Evolutionary conservation across 345 rosid genomes (phyloP).

Genomic region (Gossypium thurberi): DNA sequence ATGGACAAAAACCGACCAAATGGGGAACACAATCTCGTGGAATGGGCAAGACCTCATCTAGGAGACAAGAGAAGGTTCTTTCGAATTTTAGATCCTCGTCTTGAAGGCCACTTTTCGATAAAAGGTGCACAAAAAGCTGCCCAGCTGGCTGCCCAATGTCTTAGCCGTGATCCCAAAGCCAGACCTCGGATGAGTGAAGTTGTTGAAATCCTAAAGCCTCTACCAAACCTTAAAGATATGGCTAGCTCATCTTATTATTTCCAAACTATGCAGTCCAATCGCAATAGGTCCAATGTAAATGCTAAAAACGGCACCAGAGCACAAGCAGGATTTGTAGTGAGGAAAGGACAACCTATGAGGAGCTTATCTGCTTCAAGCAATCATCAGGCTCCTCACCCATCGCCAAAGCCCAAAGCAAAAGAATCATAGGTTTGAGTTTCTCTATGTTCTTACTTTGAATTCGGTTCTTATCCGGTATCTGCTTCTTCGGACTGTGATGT

Average conservation of each 20-base stretch:
- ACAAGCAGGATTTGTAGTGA: constrained; percentile 55
- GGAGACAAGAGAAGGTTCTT: constrained; percentile 70
- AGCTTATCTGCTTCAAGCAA: constrained; percentile 54
- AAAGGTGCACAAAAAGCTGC: constrained; percentile 85
- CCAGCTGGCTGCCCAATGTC: constrained; percentile 78
- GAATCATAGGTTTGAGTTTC: constrained; percentile 22
- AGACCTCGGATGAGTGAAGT: constrained; percentile 94
- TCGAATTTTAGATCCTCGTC: constrained; percentile 76
- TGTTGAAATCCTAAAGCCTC: constrained; percentile 59
- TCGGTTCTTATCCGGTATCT: neutral
- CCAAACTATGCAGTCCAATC: constrained; percentile 47
- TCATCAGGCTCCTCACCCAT: constrained; percentile 44
- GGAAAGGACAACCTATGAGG: constrained; percentile 71
- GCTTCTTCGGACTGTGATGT: neutral
- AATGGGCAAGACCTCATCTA: constrained; percentile 90
- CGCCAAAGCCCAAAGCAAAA: constrained; percentile 65
- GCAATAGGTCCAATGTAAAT: constrained; percentile 18
- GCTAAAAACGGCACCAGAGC: constrained; percentile 47
- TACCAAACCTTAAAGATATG: constrained; percentile 83
- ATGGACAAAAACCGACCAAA: constrained; percentile 92
- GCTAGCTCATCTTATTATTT: constrained; percentile 75
- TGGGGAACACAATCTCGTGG: constrained; percentile 89
- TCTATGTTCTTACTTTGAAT: neutral
- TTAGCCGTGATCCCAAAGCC: constrained; percentile 84
- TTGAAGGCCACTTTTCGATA: constrained; percentile 87